These are phyloP conservation scores for Coniochaeta pulveracea DNA, from an alignment of 2,329 filamentous ascomycete species.

Conservation along the genomic window DNA sequence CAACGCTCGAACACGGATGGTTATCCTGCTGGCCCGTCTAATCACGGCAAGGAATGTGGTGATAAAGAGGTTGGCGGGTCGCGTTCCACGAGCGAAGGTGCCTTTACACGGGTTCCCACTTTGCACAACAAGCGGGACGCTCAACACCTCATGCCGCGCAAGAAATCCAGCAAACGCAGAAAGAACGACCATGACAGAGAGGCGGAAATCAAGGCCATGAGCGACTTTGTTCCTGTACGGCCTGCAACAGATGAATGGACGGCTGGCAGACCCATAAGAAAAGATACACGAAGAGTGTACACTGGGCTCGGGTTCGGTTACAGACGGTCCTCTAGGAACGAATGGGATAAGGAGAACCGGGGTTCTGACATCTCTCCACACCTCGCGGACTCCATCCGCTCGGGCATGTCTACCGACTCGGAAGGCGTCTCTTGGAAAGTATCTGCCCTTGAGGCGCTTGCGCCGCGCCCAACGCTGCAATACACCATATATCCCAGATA, in stretches of 20 bases:
- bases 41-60: slow-evolving; percentile 7
- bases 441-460: slow-evolving; percentile 68
- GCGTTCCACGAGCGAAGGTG: slow-evolving; percentile 12
- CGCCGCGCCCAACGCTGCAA: slow-evolving; percentile 73
- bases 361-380: slow-evolving; percentile 68
- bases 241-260: slow-evolving; percentile 48
- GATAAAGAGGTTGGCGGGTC: slow-evolving; percentile 4
- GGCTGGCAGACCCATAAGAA: slow-evolving; percentile 46
- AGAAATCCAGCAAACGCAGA: slow-evolving; percentile 67
- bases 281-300: slow-evolving; percentile 55
- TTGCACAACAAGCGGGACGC: slow-evolving; percentile 50
- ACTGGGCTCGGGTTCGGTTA: slow-evolving; percentile 31
- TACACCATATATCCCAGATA: slow-evolving; percentile 57
- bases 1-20: slow-evolving; percentile 7
- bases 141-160: slow-evolving; percentile 47
- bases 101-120: slow-evolving; percentile 34
- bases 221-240: slow-evolving; percentile 54
- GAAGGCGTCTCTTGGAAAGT: slow-evolving; percentile 72
- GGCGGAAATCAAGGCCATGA: slow-evolving; percentile 82
- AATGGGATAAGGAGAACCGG: slow-evolving; percentile 39
- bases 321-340: slow-evolving; percentile 25
- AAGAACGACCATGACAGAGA: slow-evolving; percentile 69
- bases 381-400: slow-evolving; percentile 61
- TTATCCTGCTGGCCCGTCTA: slow-evolving; percentile 5
- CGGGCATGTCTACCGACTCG: slow-evolving; percentile 62